These are phyloP conservation scores for Carallia brachiata DNA, from an alignment of 345 rosid species.

Conservation along the genomic window DNA sequence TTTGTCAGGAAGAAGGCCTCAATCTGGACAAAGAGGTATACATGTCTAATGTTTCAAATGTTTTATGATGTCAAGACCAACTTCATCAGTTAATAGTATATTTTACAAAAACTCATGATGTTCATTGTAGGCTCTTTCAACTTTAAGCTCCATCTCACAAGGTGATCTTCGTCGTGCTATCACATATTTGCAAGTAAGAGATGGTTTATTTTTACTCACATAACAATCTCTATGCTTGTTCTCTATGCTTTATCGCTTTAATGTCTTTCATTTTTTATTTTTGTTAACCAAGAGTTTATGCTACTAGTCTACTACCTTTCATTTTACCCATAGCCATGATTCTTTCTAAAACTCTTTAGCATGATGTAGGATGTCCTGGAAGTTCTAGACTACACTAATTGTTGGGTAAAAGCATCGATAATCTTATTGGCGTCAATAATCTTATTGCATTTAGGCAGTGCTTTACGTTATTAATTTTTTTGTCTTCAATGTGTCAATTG, in stretches of 20 bases:
- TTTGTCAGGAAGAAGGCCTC: slow-evolving; percentile 86
- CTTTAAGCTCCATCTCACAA: slow-evolving; percentile 81
- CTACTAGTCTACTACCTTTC: too few species aligned
- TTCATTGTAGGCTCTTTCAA: slow-evolving; percentile 66
- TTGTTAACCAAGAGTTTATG: too few species aligned
- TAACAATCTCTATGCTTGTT: neutral
- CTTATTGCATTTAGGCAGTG: too few species aligned
- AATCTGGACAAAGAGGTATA: slow-evolving; percentile 68
- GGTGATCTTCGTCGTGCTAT: slow-evolving; percentile 99
- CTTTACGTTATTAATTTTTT: too few species aligned
- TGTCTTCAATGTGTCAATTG: too few species aligned
- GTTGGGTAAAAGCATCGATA: too few species aligned
- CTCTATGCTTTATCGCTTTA: neutral
- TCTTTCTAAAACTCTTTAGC: too few species aligned
- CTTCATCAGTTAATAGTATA: slow-evolving; percentile 11
- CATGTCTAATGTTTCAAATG: slow-evolving; percentile 13
- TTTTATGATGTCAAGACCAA: slow-evolving; percentile 14
- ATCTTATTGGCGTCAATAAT: too few species aligned
- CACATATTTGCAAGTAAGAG: slow-evolving; percentile 81
- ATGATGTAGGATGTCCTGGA: too few species aligned
- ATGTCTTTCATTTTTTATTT: neutral
- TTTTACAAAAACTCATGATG: slow-evolving; percentile 9
- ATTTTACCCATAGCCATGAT: too few species aligned
- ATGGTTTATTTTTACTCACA: slow-evolving; percentile 2
- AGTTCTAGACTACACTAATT: too few species aligned